Evolutionary conservation across 495 filamentous ascomycete genomes (phyloP), one percentile per base, ranked within the genome.

Genomic region (Recurvomyces mirabilis): DNA sequence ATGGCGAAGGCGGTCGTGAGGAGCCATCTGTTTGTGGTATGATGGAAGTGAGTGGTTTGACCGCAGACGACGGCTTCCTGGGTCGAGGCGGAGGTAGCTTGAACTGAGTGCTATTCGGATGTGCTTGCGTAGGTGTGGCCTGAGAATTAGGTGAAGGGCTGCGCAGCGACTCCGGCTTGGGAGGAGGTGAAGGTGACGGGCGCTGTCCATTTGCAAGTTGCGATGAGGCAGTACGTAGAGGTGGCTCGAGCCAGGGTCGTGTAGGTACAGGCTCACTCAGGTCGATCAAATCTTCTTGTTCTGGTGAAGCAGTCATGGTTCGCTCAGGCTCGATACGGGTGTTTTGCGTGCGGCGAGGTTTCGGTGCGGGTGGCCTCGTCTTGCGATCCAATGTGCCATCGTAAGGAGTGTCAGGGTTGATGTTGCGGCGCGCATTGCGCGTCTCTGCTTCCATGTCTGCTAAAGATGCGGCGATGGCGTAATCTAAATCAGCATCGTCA

Each of bases 401-500:
- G 5, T 30, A 33, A 30, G 45, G 49, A 13, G 47, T 49, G 28
- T 50, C 47, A 14, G 54, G 58, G 18, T 56, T 60, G 25, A 55
- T 55, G 14, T 40, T n/a, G 18, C 38, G 41, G 21, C 41, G 36
- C 24, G 50, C 54, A 11, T 22, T 29, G 5, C 31, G 38, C 45
- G 46, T 24, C 55, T 60, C 43, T 31, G 56, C 43, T 38, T 62
- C 60, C 44, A 63, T 42, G 26, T 65, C 54, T 6, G 47, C 41
- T 7, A 67, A 46, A 0, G 64, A 67, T 14, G 61, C 60, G 18
- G 54, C 55, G 22, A 67, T 65, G 1, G 64, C 64, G 14, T 59
- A 52, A 41, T 47, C 51, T 1, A 67, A 39, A 11, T 65, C 56
- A 12, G 54, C 53, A 26, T 67, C 64, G 18, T 67, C 58, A 12